These are phyloP conservation scores for Thalassiosira hispida DNA, from an alignment of 352 stramenopile genomes.

Conservation along the genomic window DNA sequence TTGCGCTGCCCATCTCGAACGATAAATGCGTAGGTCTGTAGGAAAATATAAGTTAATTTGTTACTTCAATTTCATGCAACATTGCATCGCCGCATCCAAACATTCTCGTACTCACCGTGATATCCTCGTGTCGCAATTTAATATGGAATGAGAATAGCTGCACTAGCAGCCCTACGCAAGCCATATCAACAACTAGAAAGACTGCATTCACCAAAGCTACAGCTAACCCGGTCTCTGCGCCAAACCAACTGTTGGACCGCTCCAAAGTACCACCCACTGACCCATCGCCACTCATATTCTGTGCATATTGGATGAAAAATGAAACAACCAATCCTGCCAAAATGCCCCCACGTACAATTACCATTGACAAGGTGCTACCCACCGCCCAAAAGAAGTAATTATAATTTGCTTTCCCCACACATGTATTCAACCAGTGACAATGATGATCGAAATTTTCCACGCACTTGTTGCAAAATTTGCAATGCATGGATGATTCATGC, in stretches of 20 bases:
- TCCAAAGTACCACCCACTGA: slow-evolving; percentile 23
- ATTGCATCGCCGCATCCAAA: not conserved
- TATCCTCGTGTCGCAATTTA: slow-evolving; percentile 59
- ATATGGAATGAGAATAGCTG: slow-evolving; percentile 84
- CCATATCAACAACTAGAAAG: slow-evolving; percentile 65
- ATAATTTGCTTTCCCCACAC: slow-evolving; percentile 87
- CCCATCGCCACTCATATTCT: not conserved
- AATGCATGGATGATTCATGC: slow-evolving; percentile 87
- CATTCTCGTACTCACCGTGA: slow-evolving; percentile 45
- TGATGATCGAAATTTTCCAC: slow-evolving; percentile 96
- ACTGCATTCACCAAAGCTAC: slow-evolving; percentile 54
- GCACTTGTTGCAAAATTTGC: slow-evolving; percentile 96
- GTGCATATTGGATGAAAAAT: slow-evolving; percentile 51
- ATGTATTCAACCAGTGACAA: slow-evolving; percentile 96
- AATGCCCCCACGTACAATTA: slow-evolving; percentile 52
- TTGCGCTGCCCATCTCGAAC: slow-evolving; percentile 63
- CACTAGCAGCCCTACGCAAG: slow-evolving; percentile 60
- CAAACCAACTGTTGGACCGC: slow-evolving; percentile 62
- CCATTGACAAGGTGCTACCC: slow-evolving; percentile 47
- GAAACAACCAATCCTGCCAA: slow-evolving; percentile 57
- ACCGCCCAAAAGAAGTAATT: slow-evolving; percentile 69
- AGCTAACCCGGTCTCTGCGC: slow-evolving; percentile 35
- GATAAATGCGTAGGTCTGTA: slow-evolving; percentile 83
- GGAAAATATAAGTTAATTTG: not conserved
- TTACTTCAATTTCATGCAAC: not conserved